These are phyloP conservation scores for Haematococcus sp. DNA, from an alignment of 139 green algal species.

Conservation along the genomic window DNA sequence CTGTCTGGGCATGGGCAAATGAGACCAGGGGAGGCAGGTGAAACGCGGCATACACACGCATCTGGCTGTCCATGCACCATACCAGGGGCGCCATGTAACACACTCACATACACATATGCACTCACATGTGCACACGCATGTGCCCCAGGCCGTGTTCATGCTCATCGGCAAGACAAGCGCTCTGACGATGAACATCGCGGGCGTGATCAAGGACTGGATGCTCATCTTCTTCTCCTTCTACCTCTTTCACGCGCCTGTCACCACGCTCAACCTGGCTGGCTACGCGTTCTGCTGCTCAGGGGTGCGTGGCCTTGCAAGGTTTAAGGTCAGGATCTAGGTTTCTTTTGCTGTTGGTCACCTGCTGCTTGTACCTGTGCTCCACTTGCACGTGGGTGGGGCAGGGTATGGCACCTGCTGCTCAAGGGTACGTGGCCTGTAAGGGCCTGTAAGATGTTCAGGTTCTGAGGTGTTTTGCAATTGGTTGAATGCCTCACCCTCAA, in stretches of 20 bases:
- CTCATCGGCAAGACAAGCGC: constrained; percentile 93
- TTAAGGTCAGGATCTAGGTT: not conserved
- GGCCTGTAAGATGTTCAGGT: no score
- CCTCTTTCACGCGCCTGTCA: constrained; percentile 86
- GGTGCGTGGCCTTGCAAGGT: constrained; percentile 34
- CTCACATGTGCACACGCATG: no score
- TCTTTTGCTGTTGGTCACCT: not conserved
- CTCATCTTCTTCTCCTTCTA: constrained; percentile 91
- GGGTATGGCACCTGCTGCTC: no score
- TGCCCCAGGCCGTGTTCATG: constrained; percentile 88
- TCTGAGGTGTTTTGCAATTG: no score
- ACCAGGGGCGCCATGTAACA: no score
- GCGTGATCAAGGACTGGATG: constrained; percentile 98
- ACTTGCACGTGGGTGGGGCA: not conserved
- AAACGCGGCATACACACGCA: not conserved
- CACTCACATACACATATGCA: no score
- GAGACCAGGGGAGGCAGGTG: not conserved
- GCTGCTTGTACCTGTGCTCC: not conserved
- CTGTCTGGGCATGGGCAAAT: not conserved
- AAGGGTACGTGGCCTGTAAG: no score
- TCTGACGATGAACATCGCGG: constrained; percentile 96
- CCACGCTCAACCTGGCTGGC: constrained; percentile 79
- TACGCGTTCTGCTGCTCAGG: constrained; percentile 69
- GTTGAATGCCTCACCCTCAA: no score
- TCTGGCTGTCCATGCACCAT: no score